Evolutionary conservation across 331 rosid genomes (phyloP), one percentile per base, ranked within the genome.

Genomic region (Quercus tomentella): DNA sequence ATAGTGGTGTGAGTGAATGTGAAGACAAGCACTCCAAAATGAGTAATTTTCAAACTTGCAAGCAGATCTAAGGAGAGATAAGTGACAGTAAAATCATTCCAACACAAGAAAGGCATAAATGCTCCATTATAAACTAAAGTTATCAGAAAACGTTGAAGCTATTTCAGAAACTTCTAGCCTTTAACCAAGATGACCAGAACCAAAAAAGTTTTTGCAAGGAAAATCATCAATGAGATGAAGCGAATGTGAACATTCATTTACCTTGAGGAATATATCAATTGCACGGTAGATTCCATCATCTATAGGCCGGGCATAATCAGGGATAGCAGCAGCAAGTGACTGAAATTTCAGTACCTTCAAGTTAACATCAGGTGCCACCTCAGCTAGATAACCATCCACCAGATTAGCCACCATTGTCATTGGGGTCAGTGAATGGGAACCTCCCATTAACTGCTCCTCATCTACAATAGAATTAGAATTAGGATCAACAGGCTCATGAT

Each of bases 211-310:
- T 56, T 56, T 72, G 61, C 71, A 80, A 63, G 76, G 23, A 28
- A 68, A 78, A 5, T 31, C 60, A 30, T 56, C 74, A 65, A 63
- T 18, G 37, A 79, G 12, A 55, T 57, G 73, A 78, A 49, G 41
- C 1, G 66, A 61, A 37, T 20, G 43, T 52, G 65, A 15, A 70
- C 6, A 45, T 73, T 20, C 28, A 1, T 7, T 17, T 89, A 94
- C 98, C 98, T 94, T 94, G 73, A 94, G 93, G 85, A 82, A 94
- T 76, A 89, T 81, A 84, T 94, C 98, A 7, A 92, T 83, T 66
- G 98, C 94, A 6, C 94, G 92, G 83, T 94, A 94, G 75, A 94
- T 82, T 35, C 95, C 97, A 66, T 94, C 98, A 43, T 92, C 92
- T 23, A 94, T 22, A 2, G 89, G 89, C 81, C 98, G 87, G 4